Conservation (phyloP, 2,329 filamentous ascomycete genomes). For the Colletotrichum echinochloae region DNA sequence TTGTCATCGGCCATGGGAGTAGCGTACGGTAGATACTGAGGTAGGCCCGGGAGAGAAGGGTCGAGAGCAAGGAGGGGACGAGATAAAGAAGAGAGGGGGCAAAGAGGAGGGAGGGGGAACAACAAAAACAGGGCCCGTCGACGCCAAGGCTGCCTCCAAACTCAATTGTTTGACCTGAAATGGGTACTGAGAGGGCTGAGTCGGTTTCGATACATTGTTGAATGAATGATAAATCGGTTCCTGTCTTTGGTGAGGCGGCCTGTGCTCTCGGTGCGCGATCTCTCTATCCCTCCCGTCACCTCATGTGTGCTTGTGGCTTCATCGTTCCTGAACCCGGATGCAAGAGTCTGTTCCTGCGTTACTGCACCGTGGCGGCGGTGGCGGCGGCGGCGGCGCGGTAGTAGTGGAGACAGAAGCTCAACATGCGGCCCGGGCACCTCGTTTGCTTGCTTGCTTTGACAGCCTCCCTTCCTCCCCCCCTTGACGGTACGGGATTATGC, state of each 20-base stretch:
- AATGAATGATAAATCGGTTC: constrained; percentile 28
- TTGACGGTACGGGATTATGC: constrained; percentile 23
- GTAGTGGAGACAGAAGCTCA: constrained; percentile 22
- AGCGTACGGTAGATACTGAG: background rate
- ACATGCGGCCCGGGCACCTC: constrained; percentile 37
- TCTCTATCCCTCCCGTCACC: constrained; percentile 2
- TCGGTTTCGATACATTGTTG: constrained; percentile 32
- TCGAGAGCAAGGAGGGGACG: background rate
- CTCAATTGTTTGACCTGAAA: constrained; percentile 23
- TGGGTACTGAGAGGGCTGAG: constrained; percentile 22
- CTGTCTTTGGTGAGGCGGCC: constrained; percentile 8
- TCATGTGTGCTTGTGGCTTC: background rate
- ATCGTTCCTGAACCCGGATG: constrained; percentile 23
- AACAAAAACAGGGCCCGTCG: constrained; percentile 4
- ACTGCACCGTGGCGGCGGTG: constrained; percentile 22
- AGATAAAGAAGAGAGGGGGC: too few relatives aligned
- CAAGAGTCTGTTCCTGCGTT: constrained; percentile 36
- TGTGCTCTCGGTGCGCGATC: constrained; percentile 4
- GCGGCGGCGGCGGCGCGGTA: constrained; percentile 11
- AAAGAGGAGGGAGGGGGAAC: background rate
- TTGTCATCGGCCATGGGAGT: constrained; percentile 22
- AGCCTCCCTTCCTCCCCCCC: constrained; percentile 21
- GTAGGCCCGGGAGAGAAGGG: constrained; percentile 1
- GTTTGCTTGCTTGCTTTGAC: constrained; percentile 38
- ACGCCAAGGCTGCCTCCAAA: constrained; percentile 29